Evolutionary conservation across 75 land plant genomes (phyloP).

Genomic region (Ceratopteris richardii): DNA sequence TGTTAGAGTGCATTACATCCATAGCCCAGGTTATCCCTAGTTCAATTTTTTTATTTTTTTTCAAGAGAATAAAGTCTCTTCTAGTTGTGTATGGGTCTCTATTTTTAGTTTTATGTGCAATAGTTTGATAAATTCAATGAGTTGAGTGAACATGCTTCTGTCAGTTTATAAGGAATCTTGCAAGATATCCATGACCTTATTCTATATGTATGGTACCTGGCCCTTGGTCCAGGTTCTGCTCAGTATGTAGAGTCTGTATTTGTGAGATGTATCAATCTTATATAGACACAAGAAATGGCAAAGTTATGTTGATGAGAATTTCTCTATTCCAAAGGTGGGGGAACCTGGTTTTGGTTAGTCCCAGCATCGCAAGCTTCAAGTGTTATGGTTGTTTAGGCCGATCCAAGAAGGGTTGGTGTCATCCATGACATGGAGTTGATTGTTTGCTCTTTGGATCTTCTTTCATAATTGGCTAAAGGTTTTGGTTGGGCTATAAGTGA

Average conservation of each 20-base stretch:
- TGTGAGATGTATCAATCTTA: slow-evolving; percentile 80
- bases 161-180: too few relatives aligned
- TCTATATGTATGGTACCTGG: slow-evolving; percentile 50
- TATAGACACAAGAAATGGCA: slow-evolving; percentile 77
- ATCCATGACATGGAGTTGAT: slow-evolving; percentile 92
- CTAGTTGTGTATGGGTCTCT: too few relatives aligned
- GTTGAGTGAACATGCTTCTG: too few relatives aligned
- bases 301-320: slow-evolving; percentile 41
- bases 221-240: slow-evolving; percentile 82
- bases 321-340: neutral
- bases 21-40: slow-evolving; percentile 99
- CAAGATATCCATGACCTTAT: neutral
- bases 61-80: too few relatives aligned
- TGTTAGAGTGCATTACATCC: slow-evolving; percentile 97
- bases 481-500: slow-evolving; percentile 81
- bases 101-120: too few relatives aligned
- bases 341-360: neutral
- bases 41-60: too few relatives aligned
- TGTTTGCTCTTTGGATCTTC: slow-evolving; percentile 84
- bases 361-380: neutral
- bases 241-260: slow-evolving; percentile 94
- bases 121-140: too few relatives aligned
- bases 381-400: slow-evolving; percentile 40
- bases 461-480: slow-evolving; percentile 93
- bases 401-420: slow-evolving; percentile 74